Evolutionary conservation across 1,284 basidiomycete genomes (phyloP).

Genomic region (Cryptococcus sp.): DNA sequence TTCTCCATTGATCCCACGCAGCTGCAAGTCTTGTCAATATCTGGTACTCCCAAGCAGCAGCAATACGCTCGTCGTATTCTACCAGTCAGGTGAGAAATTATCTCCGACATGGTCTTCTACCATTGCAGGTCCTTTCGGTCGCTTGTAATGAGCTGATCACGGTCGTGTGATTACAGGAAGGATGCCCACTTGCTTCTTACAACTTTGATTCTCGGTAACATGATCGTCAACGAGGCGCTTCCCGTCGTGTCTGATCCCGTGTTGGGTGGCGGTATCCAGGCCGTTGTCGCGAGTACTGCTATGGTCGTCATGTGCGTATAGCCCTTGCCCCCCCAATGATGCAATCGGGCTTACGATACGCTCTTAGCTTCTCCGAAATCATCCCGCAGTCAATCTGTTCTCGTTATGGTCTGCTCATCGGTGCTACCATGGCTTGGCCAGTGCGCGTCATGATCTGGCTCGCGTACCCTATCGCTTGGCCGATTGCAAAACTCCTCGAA

Average conservation of each 20-base stretch:
- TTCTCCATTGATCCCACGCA: conserved; percentile 94
- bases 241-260: conserved; percentile 83
- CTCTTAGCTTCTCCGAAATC: conserved; percentile 37
- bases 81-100: conserved; percentile 64
- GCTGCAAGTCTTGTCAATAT: conserved; percentile 79
- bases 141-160: background rate
- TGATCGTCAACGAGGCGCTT: conserved; percentile 85
- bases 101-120: background rate
- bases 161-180: conserved; percentile 49
- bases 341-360: background rate
- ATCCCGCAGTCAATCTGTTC: conserved; percentile 75
- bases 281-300: conserved; percentile 76
- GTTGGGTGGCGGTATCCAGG: conserved; percentile 74
- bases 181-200: conserved; percentile 82
- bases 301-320: conserved; percentile 76
- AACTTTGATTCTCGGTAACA: conserved; percentile 77
- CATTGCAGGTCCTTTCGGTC: background rate
- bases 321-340: background rate
- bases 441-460: conserved; percentile 68
- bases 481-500: conserved; percentile 81
- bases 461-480: conserved; percentile 72
- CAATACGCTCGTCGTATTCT: conserved; percentile 80
- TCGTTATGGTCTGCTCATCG: conserved; percentile 86
- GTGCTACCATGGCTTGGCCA: conserved; percentile 80
- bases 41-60: conserved; percentile 78